Percentiles rank a stretch among this genome's conserved stretches.
phyloP scores from a whole-genome alignment of 192 early-diverging fungal species.

The Spinellus fusiger region DNA sequence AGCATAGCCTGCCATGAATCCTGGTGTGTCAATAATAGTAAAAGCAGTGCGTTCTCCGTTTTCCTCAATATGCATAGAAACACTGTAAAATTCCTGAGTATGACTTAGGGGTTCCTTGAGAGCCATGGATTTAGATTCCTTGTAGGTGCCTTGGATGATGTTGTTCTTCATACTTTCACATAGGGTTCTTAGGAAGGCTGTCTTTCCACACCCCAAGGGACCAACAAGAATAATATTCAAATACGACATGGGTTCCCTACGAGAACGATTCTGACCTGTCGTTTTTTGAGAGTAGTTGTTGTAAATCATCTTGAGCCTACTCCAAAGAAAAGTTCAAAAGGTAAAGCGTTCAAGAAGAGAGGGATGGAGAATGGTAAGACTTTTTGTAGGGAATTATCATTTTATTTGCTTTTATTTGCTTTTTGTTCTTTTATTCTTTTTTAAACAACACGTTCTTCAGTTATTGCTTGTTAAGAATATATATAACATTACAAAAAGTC shows the following conservation, averaged over 20 bases:
- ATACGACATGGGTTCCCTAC: constrained; percentile 37
- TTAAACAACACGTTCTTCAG: too few relatives aligned
- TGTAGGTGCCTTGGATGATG: constrained; percentile 4
- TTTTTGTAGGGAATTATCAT: too few relatives aligned
- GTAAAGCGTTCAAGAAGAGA: too few relatives aligned
- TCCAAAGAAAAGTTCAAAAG: too few relatives aligned
- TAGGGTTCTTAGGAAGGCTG: constrained; percentile 85
- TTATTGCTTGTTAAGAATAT: too few relatives aligned
- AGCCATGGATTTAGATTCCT: constrained; percentile 14
- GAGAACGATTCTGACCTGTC: constrained; percentile 8
- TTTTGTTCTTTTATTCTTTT: too few relatives aligned
- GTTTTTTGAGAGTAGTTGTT: constrained; percentile 9
- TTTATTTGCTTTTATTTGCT: too few relatives aligned
- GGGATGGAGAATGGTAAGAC: too few relatives aligned
- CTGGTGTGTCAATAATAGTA: constrained; percentile 84
- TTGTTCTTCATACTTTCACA: constrained; percentile 45
- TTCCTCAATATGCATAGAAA: constrained; percentile 77
- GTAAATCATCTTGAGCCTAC: too few relatives aligned
- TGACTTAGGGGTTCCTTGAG: constrained; percentile 41
- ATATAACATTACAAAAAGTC: too few relatives aligned
- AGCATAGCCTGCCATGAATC: constrained; percentile 66
- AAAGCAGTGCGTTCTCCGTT: constrained; percentile 72
- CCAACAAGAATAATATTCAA: constrained; percentile 63
- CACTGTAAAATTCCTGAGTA: constrained; percentile 59
- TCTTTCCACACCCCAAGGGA: constrained; percentile 77